A percentile compares a stretch with the other conserved stretches of the same genome.
Conservation (phyloP, 202 grass and related monocot genomes). For the Elaeis oleifera region DNA sequence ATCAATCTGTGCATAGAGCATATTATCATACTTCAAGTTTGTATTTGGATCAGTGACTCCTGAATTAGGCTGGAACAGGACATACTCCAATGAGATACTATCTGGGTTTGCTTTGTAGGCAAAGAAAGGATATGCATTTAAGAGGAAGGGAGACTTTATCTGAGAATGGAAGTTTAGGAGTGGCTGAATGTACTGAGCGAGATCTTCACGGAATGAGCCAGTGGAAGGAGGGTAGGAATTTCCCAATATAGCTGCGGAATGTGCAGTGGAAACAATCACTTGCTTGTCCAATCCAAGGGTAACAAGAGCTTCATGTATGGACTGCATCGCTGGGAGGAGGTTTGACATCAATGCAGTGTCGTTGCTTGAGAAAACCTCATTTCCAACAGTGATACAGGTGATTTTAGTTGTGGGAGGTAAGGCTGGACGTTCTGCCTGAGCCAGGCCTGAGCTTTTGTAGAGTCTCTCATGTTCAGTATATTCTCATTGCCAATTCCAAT, state of each 20-base stretch:
- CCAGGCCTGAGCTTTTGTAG: constrained; percentile 46
- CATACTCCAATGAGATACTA: constrained; percentile 52
- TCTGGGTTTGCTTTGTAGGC: constrained; percentile 54
- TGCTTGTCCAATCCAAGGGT: constrained; percentile 17
- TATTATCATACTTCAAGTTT: constrained; percentile 40
- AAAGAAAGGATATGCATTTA: constrained; percentile 67
- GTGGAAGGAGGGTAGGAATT: constrained; percentile 47
- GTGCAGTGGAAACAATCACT: constrained; percentile 43
- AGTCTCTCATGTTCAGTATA: constrained; percentile 37
- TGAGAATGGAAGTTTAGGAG: constrained; percentile 43
- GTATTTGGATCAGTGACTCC: constrained; percentile 39
- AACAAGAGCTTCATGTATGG: constrained; percentile 33
- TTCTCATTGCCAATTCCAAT: constrained; percentile 39
- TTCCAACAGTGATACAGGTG: constrained; percentile 48
- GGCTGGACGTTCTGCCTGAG: constrained; percentile 51
- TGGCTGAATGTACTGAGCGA: constrained; percentile 36
- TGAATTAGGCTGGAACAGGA: constrained; percentile 44
- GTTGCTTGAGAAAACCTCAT: constrained; percentile 29
- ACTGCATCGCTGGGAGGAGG: constrained; percentile 32
- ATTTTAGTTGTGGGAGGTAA: constrained; percentile 44
- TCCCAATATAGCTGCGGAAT: constrained; percentile 45
- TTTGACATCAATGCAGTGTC: not conserved
- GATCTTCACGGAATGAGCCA: constrained; percentile 29
- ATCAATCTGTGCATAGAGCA: constrained; percentile 68
- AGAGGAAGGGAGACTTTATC: constrained; percentile 45